A percentile compares a stretch with the other conserved stretches of the same genome.
Conservation (phyloP, 2,329 filamentous ascomycete genomes). For the Anthostomella pinea region DNA sequence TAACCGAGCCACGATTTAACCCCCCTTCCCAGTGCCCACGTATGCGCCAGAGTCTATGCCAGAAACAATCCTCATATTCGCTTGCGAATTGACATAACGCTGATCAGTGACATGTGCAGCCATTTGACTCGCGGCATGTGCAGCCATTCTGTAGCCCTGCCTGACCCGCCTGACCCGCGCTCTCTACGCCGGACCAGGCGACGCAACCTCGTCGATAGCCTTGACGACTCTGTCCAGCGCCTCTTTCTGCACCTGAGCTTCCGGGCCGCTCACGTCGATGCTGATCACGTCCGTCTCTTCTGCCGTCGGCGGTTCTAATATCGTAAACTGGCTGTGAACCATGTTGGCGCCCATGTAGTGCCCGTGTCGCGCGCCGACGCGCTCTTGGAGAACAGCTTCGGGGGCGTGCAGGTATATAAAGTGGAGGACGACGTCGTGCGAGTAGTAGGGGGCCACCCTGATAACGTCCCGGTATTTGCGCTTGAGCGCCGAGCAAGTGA, state of each 20-base stretch:
- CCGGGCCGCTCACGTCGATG: conserved; percentile 62
- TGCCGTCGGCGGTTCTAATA: conserved; percentile 74
- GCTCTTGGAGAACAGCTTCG: conserved; percentile 70
- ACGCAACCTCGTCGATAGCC: conserved; percentile 46
- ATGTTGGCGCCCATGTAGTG: conserved; percentile 97
- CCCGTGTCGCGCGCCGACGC: conserved; percentile 70
- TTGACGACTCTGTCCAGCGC: conserved; percentile 56
- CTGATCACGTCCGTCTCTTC: conserved; percentile 71
- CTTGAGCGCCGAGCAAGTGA: conserved; percentile 95
- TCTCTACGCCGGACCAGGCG: conserved; percentile 14
- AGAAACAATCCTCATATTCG: too few relatives aligned
- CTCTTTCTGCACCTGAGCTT: conserved; percentile 59
- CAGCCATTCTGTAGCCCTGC: conserved; percentile 8
- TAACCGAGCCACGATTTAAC: background rate
- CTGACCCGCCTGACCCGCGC: conserved; percentile 6
- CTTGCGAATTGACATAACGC: too few relatives aligned
- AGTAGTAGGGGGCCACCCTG: conserved; percentile 74
- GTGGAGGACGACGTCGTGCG: conserved; percentile 72
- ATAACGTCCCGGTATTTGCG: conserved; percentile 95
- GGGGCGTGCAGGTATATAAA: conserved; percentile 87
- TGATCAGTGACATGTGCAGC: background rate
- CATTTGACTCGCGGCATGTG: background rate
- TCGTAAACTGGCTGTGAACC: conserved; percentile 88
- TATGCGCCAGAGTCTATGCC: background rate
- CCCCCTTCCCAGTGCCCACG: background rate